phyloP scores from a whole-genome alignment of 2,329 filamentous ascomycete species.

The Sporothrix phasma region DNA sequence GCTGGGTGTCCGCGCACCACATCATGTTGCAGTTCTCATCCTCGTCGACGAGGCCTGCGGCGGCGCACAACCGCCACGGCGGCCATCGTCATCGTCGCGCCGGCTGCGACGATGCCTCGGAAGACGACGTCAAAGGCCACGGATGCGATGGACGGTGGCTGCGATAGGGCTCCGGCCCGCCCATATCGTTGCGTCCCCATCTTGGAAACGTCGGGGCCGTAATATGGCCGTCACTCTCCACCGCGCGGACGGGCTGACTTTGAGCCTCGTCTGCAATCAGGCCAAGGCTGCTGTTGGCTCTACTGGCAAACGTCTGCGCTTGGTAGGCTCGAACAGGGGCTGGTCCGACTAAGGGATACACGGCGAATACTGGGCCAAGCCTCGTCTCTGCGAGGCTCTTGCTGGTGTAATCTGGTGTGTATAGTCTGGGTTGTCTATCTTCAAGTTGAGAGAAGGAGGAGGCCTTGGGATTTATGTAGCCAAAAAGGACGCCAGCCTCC shows the following conservation, averaged over 20 bases:
- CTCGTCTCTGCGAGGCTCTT: too few relatives aligned
- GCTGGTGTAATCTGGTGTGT: too few relatives aligned
- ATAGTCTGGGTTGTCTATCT: too few relatives aligned
- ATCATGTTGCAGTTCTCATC: background rate
- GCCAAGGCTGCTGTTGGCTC: background rate
- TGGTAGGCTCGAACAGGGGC: too few relatives aligned
- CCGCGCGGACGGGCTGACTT: background rate
- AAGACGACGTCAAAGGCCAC: background rate
- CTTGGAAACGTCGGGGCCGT: background rate
- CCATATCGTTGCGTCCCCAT: background rate
- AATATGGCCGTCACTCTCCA: background rate
- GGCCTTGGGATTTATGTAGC: too few relatives aligned
- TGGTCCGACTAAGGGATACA: too few relatives aligned
- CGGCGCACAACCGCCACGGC: background rate
- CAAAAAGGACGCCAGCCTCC: too few relatives aligned
- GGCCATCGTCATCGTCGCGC: background rate
- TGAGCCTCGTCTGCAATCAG: background rate
- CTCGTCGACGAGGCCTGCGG: background rate
- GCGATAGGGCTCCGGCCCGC: background rate
- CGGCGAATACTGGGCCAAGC: too few relatives aligned
- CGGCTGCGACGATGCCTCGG: background rate
- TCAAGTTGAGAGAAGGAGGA: too few relatives aligned
- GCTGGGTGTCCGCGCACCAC: background rate
- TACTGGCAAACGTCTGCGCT: too few relatives aligned
- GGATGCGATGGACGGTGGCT: background rate